Conservation (phyloP, 2,329 filamentous ascomycete species). For the Monosporascus sp. region DNA sequence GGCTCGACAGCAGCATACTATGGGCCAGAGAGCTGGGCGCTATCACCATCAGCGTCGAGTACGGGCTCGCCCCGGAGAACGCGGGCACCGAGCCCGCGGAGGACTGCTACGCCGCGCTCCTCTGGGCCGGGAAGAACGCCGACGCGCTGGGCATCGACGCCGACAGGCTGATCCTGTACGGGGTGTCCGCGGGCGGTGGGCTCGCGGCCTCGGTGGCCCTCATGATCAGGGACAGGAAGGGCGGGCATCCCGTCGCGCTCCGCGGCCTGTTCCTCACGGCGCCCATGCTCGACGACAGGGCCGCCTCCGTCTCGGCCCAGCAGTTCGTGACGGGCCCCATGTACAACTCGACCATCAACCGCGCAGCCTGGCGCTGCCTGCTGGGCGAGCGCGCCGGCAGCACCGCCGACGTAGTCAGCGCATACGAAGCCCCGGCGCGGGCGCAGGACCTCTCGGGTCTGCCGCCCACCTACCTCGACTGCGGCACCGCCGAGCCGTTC, state of each 20-base stretch:
- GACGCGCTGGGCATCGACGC: conserved; percentile 34
- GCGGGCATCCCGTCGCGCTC: conserved; percentile 20
- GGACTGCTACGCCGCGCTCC: conserved; percentile 34
- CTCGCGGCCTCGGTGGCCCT: conserved; percentile 49
- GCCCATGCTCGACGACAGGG: conserved; percentile 38
- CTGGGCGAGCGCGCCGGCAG: conserved; percentile 22
- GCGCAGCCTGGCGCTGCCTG: conserved; percentile 25
- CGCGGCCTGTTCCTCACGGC: conserved; percentile 32
- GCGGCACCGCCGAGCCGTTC: conserved; percentile 27
- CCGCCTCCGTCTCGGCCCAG: conserved; percentile 21
- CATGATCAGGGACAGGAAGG: conserved; percentile 34
- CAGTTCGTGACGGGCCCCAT: conserved; percentile 25
- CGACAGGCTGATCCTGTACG: conserved; percentile 46
- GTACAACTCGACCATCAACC: conserved; percentile 24
- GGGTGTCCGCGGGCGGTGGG: conserved; percentile 52
- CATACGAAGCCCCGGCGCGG: conserved; percentile 26
- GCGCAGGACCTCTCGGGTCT: conserved; percentile 22
- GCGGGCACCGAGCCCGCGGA: conserved; percentile 19
- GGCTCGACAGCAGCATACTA: conserved; percentile 23
- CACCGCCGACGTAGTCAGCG: conserved; percentile 11
- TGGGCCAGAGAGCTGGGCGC: conserved; percentile 25
- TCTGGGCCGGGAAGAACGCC: conserved; percentile 26
- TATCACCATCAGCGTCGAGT: conserved; percentile 27
- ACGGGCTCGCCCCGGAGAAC: conserved; percentile 26
- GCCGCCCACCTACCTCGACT: conserved; percentile 29